phyloP scores from a whole-genome alignment of 805 yeast species.

The Ogataea paradorogensis region DNA sequence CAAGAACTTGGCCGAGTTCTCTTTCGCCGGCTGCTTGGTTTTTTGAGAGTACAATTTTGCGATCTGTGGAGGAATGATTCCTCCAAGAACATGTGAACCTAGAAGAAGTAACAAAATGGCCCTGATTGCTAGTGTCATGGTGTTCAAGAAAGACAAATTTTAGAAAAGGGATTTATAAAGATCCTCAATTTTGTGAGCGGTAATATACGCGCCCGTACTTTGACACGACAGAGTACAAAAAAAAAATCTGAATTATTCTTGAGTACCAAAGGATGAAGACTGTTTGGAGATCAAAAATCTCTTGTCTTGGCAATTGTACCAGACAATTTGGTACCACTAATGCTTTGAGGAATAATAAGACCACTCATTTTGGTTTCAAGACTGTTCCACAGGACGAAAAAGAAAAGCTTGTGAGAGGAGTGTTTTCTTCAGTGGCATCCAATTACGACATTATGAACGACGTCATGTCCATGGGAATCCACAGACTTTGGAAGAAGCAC shows the following conservation, averaged over 20 bases:
- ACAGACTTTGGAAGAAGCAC: constrained; percentile 91
- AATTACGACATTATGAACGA: constrained; percentile 97
- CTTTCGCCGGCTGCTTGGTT: neutral
- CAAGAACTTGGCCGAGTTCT: constrained; percentile 4
- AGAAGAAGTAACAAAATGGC: neutral
- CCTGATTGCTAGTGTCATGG: neutral
- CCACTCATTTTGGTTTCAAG: constrained; percentile 93
- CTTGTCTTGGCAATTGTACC: neutral
- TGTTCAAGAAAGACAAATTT: neutral
- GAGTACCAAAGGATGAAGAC: constrained; percentile 2
- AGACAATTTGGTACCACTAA: constrained; percentile 7
- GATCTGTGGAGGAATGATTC: constrained; percentile 12
- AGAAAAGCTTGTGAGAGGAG: constrained; percentile 79
- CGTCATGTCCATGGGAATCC: constrained; percentile 95
- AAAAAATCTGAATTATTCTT: neutral
- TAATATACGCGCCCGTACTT: constrained; percentile 4
- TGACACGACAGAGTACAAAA: neutral
- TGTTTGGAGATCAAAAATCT: constrained; percentile 4
- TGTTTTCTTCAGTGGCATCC: constrained; percentile 91
- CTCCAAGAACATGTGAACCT: neutral
- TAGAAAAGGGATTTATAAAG: constrained; percentile 1
- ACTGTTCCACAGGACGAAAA: constrained; percentile 78
- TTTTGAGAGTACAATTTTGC: constrained; percentile 5
- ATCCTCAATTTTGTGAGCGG: constrained; percentile 9
- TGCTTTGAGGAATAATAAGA: constrained; percentile 27